These are phyloP conservation scores for Solanum clarkiae DNA, from an alignment of 257 asterid species.

Conservation along the genomic window DNA sequence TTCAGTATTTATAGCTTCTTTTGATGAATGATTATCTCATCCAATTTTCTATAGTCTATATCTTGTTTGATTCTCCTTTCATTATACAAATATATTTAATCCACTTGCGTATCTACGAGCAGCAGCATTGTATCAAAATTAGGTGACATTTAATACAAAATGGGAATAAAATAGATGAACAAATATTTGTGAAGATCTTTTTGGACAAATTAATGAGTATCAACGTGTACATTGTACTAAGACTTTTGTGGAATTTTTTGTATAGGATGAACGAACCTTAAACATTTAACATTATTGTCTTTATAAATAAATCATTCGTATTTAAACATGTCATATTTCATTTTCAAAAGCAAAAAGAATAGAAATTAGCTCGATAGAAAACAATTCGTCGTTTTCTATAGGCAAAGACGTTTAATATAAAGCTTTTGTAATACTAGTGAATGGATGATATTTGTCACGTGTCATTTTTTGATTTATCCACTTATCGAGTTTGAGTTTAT, in stretches of 20 bases:
- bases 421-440: no score
- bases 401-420: no score
- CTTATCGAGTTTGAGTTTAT: no score
- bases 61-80: neutral
- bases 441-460: neutral
- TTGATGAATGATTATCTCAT: neutral
- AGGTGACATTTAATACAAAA: conserved; percentile 3
- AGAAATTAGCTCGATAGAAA: no score
- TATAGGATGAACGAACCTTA: neutral
- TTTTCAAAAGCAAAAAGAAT: no score
- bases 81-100: neutral
- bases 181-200: neutral
- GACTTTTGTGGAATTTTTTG: neutral
- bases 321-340: no score
- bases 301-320: no score
- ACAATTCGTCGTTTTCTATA: no score
- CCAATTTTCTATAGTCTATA: neutral
- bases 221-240: neutral
- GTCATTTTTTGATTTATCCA: no score
- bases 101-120: neutral
- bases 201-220: neutral
- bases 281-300: neutral
- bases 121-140: conserved; percentile 1
- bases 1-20: neutral
- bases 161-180: neutral